Evolutionary conservation across 257 asterid genomes (phyloP), one percentile per base, ranked within the genome.

Genomic region (Avicennia marina): DNA sequence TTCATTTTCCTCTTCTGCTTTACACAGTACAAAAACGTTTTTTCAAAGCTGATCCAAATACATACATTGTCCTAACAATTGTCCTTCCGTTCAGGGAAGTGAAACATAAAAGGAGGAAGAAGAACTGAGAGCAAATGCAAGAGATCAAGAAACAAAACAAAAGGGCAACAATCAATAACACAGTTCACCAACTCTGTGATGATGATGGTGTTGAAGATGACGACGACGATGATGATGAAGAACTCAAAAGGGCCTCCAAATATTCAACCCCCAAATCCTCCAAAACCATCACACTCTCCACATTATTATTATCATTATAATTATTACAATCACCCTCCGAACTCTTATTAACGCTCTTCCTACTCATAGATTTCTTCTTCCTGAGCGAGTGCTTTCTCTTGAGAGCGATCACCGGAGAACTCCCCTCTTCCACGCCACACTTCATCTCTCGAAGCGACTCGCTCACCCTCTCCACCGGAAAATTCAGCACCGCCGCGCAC

Each of bases 211-310:
- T 21, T 0, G 78, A 65, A 4, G 45, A 45, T 0, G 45, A 17
- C 1, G 27, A 6, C 1, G 27, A 6, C 1, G 79, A 60, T 15
- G 70, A 71, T 1, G 76, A 65, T 5, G 89, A 79, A 5, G 52
- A 71, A 29, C 60, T 80, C 72, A 85, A 68, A 7, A 88, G 66
- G 21, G 70, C 68, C 65, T 88, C 96, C 11, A 82, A 66, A 65
- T 66, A 81, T 11, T 85, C 94, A 38, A 68, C 74, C 6, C 96
- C 96, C 88, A 88, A 77, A 68, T 88, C 96, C 77, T 88, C 90
- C 46, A 88, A 62, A 16, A 88, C 88, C 38, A 88, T 66, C 68
- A 79, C 75, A 73, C 75, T 73, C 5, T 65, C 74, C 6, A 33
- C 52, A 13, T 60, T 40, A 51, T 12, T 39, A 18, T 11, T 36